Evolutionary conservation across 371 early-diverging fungal species (phyloP), one percentile per base, ranked within the genome.

Genomic region (Batkoa obscura): DNA sequence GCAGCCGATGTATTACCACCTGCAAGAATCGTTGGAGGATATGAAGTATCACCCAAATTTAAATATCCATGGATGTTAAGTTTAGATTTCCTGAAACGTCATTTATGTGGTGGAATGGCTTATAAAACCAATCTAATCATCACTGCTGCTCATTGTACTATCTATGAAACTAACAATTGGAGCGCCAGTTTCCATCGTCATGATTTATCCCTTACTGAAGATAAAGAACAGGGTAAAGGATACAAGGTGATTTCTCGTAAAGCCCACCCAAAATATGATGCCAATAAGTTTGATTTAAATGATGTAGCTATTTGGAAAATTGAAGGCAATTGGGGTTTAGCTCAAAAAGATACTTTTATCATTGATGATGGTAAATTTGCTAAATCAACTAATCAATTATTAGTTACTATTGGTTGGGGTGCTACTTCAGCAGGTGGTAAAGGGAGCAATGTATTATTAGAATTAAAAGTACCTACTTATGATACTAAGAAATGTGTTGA

Each of bases 1-100:
- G n/a, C n/a, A n/a, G n/a, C n/a, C n/a, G n/a, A n/a, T n/a, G n/a
- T n/a, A n/a, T n/a, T n/a, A n/a, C n/a, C n/a, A n/a, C n/a, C n/a
- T n/a, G n/a, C n/a, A n/a, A n/a, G n/a, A n/a, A 53, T 53, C 13
- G 15, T 55, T 45, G 56, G 56, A 15, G 56, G 56, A 17, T 46
- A 33, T n/a, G 56, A 55, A 45, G 56, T 55, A 1, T 17, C 4
- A 8, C 56, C 56, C 12, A 2, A 31, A 1, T 55, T 55, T 17
- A 55, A 45, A 12, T 55, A 55, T 32, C 46, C 43, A 12, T 5
- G 13, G 4, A 55, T 55, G 46, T 35, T 36, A n/a, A 34, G 13
- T 9, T 17, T 55, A n/a, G 30, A 43, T 2, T 12, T 32, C 5
- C 10, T 34, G 6, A 35, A 17, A 1, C 3, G 12, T 1, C 56